Evolutionary conservation across 345 rosid genomes (phyloP), one percentile per base, ranked within the genome.

Genomic region (Gossypium longicalyx): DNA sequence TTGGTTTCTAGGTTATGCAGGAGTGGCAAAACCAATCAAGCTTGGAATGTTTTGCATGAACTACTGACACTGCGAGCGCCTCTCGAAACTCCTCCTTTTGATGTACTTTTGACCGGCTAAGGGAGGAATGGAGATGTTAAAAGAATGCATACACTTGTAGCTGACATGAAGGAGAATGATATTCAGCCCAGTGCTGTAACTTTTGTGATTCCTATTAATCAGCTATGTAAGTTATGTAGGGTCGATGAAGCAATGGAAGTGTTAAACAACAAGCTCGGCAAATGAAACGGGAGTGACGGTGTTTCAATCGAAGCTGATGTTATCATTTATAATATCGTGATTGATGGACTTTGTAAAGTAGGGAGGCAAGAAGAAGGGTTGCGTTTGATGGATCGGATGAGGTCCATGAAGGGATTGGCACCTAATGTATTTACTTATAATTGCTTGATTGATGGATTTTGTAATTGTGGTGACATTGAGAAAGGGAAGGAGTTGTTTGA

Each of bases 351-450:
- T 6, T 86, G 96, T 73, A 90, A 87, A 76, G 89, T 87, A 4
- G 98, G 98, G 73, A 91, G 93, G 85, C 87, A 83, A 73, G 88
- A 86, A 76, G 94, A 95, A 78, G 97, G 89, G 19, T 80, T 89
- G 70, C 81, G 34, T 69, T 77, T 91, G 68, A 77, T 89, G 81
- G 79, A 77, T 44, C 77, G 22, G 76, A 89, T 91, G 98, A 91
- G 76, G 77, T 73, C 41, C 67, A 86, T 79, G 62, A 78, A 74
- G 54, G 80, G 67, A 1, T 87, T 87, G 78, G 70, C 57, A 5
- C 93, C 96, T 9, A 83, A 81, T 77, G 63, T 76, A 49, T 77
- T 81, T 49, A 92, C 94, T 27, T 91, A 91, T 80, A 95, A 88
- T 82, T 82, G 91, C 77, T 85, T 95, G 89, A 87, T 93, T 44